These are phyloP conservation scores for Vicia sativa DNA, from an alignment of 306 rosid species.

Conservation along the genomic window DNA sequence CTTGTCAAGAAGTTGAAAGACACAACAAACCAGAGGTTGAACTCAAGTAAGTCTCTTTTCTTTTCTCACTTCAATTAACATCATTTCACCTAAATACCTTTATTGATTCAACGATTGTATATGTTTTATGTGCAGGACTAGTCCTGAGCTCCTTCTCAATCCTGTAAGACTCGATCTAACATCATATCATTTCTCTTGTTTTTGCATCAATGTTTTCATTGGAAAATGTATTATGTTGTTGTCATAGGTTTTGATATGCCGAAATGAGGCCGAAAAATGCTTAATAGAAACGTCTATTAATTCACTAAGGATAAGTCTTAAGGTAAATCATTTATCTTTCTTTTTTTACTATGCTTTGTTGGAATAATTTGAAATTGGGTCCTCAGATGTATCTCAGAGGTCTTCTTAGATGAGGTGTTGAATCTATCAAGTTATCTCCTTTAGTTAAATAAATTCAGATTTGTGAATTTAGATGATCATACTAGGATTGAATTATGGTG, in stretches of 20 bases:
- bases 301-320: slow-evolving; percentile 92
- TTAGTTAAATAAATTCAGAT: slow-evolving; percentile 17
- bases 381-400: slow-evolving; percentile 4
- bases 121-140: slow-evolving; percentile 68
- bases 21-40: slow-evolving; percentile 99
- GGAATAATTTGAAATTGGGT: slow-evolving; percentile 33
- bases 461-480: slow-evolving; percentile 6
- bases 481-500: background rate
- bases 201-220: slow-evolving; percentile 13
- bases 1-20: slow-evolving; percentile 99
- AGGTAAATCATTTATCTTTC: slow-evolving; percentile 51
- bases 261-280: slow-evolving; percentile 97
- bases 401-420: slow-evolving; percentile 17
- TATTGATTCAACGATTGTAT: background rate
- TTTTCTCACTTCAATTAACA: too few species aligned
- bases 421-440: slow-evolving; percentile 2
- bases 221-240: slow-evolving; percentile 31
- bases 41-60: slow-evolving; percentile 81
- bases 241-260: slow-evolving; percentile 82
- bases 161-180: slow-evolving; percentile 62
- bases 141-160: slow-evolving; percentile 87
- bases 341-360: slow-evolving; percentile 19
- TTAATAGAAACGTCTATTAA: slow-evolving; percentile 94
- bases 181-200: slow-evolving; percentile 30
- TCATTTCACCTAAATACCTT: background rate